phyloP scores from a whole-genome alignment of 257 asterid species.

The Solanum dulcamara region DNA sequence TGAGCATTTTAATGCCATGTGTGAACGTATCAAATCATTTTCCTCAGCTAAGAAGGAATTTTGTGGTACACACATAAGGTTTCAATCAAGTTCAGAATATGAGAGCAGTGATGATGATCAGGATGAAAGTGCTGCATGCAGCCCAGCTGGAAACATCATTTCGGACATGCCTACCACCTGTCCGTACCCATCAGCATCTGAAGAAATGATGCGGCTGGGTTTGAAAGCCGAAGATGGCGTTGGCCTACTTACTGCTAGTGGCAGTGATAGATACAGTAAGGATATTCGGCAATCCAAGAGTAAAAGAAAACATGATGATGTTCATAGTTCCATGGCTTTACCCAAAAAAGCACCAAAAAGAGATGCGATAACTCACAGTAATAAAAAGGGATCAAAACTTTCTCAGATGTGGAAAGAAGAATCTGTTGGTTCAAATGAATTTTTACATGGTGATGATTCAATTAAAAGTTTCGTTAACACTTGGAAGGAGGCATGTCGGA shows the following conservation, averaged over 20 bases:
- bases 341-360: conserved; percentile 36
- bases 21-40: conserved; percentile 52
- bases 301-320: conserved; percentile 42
- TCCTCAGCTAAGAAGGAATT: conserved; percentile 27
- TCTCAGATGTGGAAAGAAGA: conserved; percentile 3
- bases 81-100: conserved; percentile 61
- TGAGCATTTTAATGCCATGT: conserved; percentile 45
- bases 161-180: conserved; percentile 62
- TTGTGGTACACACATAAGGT: conserved; percentile 58
- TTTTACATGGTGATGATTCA: conserved; percentile 35
- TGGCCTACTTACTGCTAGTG: conserved; percentile 9
- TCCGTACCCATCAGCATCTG: conserved; percentile 93
- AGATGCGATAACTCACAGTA: conserved; percentile 4
- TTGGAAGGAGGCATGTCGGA: conserved; percentile 75
- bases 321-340: conserved; percentile 14
- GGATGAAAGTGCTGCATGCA: conserved; percentile 19
- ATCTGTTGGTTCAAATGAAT: conserved; percentile 1
- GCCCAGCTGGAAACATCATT: conserved; percentile 20
- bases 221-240: conserved; percentile 38
- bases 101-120: conserved; percentile 34
- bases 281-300: conserved; percentile 23
- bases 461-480: conserved; percentile 48
- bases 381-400: conserved; percentile 6
- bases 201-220: conserved; percentile 71
- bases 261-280: conserved; percentile 14